Evolutionary conservation across 1,284 basidiomycete genomes (phyloP).

Genomic region (Trametes pubescens): DNA sequence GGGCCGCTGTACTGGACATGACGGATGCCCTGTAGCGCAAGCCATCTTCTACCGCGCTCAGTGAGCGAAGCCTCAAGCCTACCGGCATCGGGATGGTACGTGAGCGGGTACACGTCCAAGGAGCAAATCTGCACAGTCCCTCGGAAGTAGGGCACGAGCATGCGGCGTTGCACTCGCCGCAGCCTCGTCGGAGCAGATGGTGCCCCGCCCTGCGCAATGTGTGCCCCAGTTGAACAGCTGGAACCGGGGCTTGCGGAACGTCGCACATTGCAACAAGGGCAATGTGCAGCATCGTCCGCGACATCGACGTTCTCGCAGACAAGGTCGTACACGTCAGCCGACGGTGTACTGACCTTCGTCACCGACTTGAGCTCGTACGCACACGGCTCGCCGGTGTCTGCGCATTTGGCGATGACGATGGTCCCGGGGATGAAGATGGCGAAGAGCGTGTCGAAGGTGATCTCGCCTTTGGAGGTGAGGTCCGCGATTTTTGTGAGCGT

Average conservation of each 20-base stretch:
- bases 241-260: background rate
- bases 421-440: constrained; percentile 23
- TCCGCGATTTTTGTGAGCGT: constrained; percentile 54
- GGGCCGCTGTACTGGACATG: constrained; percentile 61
- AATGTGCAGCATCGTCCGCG: constrained; percentile 21
- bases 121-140: constrained; percentile 56
- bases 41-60: constrained; percentile 62
- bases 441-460: constrained; percentile 61
- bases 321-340: constrained; percentile 53
- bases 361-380: constrained; percentile 57
- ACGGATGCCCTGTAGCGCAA: constrained; percentile 55
- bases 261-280: constrained; percentile 5
- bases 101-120: constrained; percentile 58
- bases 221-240: constrained; percentile 35
- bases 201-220: background rate
- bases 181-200: constrained; percentile 42
- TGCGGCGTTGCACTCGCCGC: constrained; percentile 48
- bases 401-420: constrained; percentile 21
- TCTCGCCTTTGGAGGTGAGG: constrained; percentile 59
- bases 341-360: constrained; percentile 35
- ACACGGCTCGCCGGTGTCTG: constrained; percentile 49
- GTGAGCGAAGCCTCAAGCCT: constrained; percentile 48
- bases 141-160: constrained; percentile 50
- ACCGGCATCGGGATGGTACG: constrained; percentile 52
- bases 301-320: constrained; percentile 49